Evolutionary conservation across 495 filamentous ascomycete species (phyloP).

Genomic region (Aspergillus avenaceus): DNA sequence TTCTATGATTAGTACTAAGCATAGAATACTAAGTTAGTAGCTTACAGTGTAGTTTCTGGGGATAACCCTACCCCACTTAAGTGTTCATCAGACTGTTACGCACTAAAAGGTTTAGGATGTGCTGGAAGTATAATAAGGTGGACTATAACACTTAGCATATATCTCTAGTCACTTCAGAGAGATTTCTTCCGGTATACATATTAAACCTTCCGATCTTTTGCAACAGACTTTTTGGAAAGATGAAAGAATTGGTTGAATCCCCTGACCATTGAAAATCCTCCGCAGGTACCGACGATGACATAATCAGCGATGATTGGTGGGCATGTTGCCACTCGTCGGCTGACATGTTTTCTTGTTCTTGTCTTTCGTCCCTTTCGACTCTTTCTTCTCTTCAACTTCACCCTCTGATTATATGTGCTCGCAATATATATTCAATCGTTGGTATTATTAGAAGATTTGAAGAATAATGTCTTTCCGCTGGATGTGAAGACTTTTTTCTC

Average conservation of each 20-base stretch:
- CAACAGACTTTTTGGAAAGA: too few relatives aligned
- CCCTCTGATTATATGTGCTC: constrained; percentile 3
- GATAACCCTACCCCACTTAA: background rate
- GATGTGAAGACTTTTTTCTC: constrained; percentile 7
- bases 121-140: background rate
- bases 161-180: too few relatives aligned
- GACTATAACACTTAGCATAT: too few relatives aligned
- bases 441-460: background rate
- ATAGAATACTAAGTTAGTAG: background rate
- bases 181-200: too few relatives aligned
- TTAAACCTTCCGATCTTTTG: too few relatives aligned
- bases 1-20: too few relatives aligned
- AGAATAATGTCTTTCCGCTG: constrained; percentile 9
- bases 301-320: constrained; percentile 14
- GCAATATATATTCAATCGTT: constrained; percentile 6
- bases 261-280: background rate
- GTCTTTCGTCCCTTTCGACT: constrained; percentile 6
- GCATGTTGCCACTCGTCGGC: constrained; percentile 8
- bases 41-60: background rate
- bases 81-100: too few relatives aligned
- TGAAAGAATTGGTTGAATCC: too few relatives aligned
- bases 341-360: constrained; percentile 9
- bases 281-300: constrained; percentile 13
- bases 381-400: constrained; percentile 8
- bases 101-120: background rate